Base-by-base conservation (phyloP, 331 rosid species). In the Acacia concinna region DNA sequence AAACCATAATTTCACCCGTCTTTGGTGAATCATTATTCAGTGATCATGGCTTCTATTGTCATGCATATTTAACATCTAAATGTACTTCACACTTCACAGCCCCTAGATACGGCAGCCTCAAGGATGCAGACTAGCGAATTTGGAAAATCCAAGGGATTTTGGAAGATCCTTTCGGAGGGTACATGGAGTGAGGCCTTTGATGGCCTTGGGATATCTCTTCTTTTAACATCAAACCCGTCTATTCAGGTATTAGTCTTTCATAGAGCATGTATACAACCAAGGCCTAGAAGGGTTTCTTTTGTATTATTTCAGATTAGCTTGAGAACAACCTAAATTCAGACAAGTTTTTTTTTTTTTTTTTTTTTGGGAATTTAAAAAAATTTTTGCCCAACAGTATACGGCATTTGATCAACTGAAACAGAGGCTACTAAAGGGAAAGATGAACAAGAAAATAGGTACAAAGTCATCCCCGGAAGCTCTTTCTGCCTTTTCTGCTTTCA, bases 101-200 rank as follows among this genome's bases (percentile, higher is more conserved):
- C 99, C 67, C 82, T 95, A 85, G 99, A 95, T 83, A 86, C 96
- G 28, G 96, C 92, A 77, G 86, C 99, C 79, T 91, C 99, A 27
- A 85, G 83, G 91, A 95, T 95, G 97, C 98, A 95, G 87, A 93
- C 99, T 71, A 93, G 99, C 73, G 93, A 93, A 75, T 95, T 95
- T 82, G 99, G 99, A 83, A 93, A 91, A 87, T 91, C 99, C 71
- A 89, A 91, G 88, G 99, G 98, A 86, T 81, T 95, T 49, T 91
- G 94, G 96, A 85, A 91, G 93, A 91, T 91, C 68, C 90, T 95
- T 73, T 86, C 94, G 4, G 94, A 93, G 81, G 91, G 97, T 77
- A 88, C 88, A 73, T 93, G 96, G 97, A 79, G 79, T 30, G 98
- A 95, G 83, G 99, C 99, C 2, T 93, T 84, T 78, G 96, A 86